Evolutionary conservation across 495 filamentous ascomycete genomes (phyloP).

Genomic region (Penicillium coffeae): DNA sequence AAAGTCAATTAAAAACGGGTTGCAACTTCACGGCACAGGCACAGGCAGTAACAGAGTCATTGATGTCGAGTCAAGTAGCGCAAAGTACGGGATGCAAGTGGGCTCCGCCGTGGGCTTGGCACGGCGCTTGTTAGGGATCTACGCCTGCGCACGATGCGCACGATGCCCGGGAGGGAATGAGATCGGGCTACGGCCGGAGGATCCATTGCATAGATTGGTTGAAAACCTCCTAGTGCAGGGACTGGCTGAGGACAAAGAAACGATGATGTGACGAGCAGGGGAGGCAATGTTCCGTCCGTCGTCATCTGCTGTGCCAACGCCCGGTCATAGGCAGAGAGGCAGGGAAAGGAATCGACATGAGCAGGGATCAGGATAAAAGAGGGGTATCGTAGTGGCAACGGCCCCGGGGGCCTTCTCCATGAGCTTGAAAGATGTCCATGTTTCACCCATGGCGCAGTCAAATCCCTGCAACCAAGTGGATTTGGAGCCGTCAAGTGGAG

Average conservation of each 20-base stretch:
- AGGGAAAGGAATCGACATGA: conserved; percentile 2
- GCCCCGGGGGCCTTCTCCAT: too few relatives aligned
- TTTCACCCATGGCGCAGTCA: conserved; percentile 19
- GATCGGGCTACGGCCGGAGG: conserved; percentile 5
- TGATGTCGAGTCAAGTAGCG: conserved; percentile 19
- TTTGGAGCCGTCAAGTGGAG: conserved; percentile 11
- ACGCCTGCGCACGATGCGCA: conserved; percentile 7
- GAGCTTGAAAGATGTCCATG: conserved; percentile 9
- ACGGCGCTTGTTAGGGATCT: conserved; percentile 36
- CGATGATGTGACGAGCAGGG: neutral
- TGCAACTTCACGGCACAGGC: conserved; percentile 22
- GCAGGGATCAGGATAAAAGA: conserved; percentile 25
- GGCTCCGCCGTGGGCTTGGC: conserved; percentile 34
- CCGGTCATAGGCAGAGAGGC: too few relatives aligned
- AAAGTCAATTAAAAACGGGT: neutral
- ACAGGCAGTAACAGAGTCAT: conserved; percentile 15
- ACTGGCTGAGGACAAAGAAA: conserved; percentile 3
- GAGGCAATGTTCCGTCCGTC: neutral
- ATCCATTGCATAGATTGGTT: conserved; percentile 4
- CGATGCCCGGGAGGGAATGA: neutral
- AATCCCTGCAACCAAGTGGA: conserved; percentile 23
- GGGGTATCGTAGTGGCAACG: conserved; percentile 13
- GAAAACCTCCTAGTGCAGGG: conserved; percentile 3
- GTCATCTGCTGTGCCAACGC: too few relatives aligned
- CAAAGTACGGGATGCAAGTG: conserved; percentile 19